phyloP scores from a whole-genome alignment of 192 early-diverging fungal species.

The Martensiomyces pterosporus region DNA sequence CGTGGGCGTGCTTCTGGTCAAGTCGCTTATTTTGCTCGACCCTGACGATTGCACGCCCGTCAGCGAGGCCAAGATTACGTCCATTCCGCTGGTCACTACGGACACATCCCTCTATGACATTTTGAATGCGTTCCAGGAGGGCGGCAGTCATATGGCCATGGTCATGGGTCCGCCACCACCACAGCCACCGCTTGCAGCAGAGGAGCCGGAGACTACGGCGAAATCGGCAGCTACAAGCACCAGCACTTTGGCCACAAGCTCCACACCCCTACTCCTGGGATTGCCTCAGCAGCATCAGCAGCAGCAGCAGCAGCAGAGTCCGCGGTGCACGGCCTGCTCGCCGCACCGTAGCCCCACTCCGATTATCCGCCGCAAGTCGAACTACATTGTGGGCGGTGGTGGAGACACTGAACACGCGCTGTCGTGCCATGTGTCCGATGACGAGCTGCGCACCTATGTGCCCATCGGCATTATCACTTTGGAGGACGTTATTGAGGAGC shows the following conservation, averaged over 20 bases:
- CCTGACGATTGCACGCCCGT: conserved; percentile 65
- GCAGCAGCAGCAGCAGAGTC: conserved; percentile 1
- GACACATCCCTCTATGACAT: conserved; percentile 61
- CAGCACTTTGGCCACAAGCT: conserved; percentile 5
- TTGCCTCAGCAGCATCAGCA: not conserved
- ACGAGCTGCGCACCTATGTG: conserved; percentile 43
- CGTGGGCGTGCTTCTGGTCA: conserved; percentile 76
- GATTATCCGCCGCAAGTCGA: not conserved
- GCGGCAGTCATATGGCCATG: conserved; percentile 76
- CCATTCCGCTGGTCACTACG: conserved; percentile 46
- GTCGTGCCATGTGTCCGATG: conserved; percentile 47
- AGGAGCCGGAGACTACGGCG: not conserved
- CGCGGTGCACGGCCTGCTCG: not conserved
- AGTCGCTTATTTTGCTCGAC: conserved; percentile 69
- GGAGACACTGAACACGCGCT: conserved; percentile 3
- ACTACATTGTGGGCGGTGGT: conserved; percentile 4
- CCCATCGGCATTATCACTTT: conserved; percentile 73
- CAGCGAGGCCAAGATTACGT: conserved; percentile 53
- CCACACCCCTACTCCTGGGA: not conserved
- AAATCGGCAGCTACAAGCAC: conserved; percentile 1
- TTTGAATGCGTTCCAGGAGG: conserved; percentile 79
- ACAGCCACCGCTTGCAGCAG: conserved; percentile 2
- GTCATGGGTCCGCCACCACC: conserved; percentile 48
- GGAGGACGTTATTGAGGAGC: conserved; percentile 81
- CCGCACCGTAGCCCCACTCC: not conserved